These are phyloP conservation scores for Akanthomyces lecanii DNA, from an alignment of 2,329 filamentous ascomycete genomes.

Conservation along the genomic window DNA sequence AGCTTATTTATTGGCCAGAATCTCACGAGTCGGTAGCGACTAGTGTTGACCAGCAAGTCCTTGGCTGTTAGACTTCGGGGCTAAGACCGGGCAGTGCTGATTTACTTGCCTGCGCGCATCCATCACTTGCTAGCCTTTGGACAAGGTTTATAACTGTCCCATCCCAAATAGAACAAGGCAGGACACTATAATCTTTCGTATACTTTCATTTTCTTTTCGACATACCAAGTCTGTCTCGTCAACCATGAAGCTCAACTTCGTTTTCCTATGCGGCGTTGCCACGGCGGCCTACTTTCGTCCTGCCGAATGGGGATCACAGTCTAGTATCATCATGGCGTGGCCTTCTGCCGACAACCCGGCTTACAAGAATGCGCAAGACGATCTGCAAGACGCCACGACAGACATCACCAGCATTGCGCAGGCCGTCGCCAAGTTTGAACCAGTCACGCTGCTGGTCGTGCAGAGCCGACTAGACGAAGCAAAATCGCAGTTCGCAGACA, in stretches of 20 bases:
- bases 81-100: background rate
- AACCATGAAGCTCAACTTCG: background rate
- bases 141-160: background rate
- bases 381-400: slow-evolving; percentile 11
- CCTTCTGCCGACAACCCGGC: slow-evolving; percentile 4
- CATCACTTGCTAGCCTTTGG: background rate
- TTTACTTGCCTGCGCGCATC: too few relatives aligned
- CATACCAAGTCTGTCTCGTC: background rate
- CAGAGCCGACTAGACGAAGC: slow-evolving; percentile 16
- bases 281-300: background rate
- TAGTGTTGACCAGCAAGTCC: too few relatives aligned
- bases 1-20: too few relatives aligned
- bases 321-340: slow-evolving; percentile 13
- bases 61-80: too few relatives aligned
- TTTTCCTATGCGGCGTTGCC: background rate
- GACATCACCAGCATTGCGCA: slow-evolving; percentile 26
- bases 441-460: slow-evolving; percentile 23
- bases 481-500: slow-evolving; percentile 1
- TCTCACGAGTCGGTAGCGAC: too few relatives aligned
- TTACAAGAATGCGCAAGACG: background rate
- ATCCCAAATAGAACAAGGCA: background rate
- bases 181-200: too few relatives aligned
- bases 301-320: slow-evolving; percentile 10
- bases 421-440: slow-evolving; percentile 25
- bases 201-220: background rate